A percentile compares a stretch with the other conserved stretches of the same genome.
phyloP scores from a whole-genome alignment of 2,329 filamentous ascomycete species.

The Claviceps capensis region DNA sequence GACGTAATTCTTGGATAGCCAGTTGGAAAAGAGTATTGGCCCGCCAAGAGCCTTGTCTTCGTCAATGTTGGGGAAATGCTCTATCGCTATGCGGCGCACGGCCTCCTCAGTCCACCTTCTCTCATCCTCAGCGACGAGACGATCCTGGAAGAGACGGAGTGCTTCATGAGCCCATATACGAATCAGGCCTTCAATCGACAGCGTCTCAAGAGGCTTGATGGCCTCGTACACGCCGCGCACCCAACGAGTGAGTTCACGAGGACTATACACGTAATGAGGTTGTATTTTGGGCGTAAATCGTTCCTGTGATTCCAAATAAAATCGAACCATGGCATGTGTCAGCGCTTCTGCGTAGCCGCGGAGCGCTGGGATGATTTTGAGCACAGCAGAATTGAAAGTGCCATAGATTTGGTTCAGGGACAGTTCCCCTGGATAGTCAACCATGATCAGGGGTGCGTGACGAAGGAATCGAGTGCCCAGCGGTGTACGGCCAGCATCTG shows the following conservation, averaged over 20 bases:
- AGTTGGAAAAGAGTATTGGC: slow-evolving; percentile 97
- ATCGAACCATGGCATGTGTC: slow-evolving; percentile 93
- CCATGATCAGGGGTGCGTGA: slow-evolving; percentile 98
- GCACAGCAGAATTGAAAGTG: slow-evolving; percentile 88
- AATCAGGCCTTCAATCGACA: slow-evolving; percentile 81
- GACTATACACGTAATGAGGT: slow-evolving; percentile 97
- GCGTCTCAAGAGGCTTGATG: slow-evolving; percentile 76
- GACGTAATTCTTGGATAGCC: slow-evolving; percentile 97
- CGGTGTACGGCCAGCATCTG: slow-evolving; percentile 89
- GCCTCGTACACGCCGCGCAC: slow-evolving; percentile 95
- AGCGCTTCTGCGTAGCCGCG: slow-evolving; percentile 88
- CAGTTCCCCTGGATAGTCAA: slow-evolving; percentile 92
- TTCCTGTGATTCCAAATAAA: slow-evolving; percentile 89
- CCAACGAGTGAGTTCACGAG: slow-evolving; percentile 95
- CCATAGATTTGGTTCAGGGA: slow-evolving; percentile 97
- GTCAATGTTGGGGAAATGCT: slow-evolving; percentile 92
- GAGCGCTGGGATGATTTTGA: slow-evolving; percentile 93
- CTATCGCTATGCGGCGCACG: slow-evolving; percentile 71
- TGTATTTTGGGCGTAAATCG: slow-evolving; percentile 94
- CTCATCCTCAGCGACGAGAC: slow-evolving; percentile 88
- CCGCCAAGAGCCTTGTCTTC: slow-evolving; percentile 78
- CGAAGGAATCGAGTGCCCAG: slow-evolving; percentile 88
- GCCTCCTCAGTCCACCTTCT: slow-evolving; percentile 88
- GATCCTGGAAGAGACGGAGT: slow-evolving; percentile 89
- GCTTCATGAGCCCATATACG: slow-evolving; percentile 98